These are phyloP conservation scores for Dipodascus albidus DNA, from an alignment of 805 yeast species.

Conservation along the genomic window DNA sequence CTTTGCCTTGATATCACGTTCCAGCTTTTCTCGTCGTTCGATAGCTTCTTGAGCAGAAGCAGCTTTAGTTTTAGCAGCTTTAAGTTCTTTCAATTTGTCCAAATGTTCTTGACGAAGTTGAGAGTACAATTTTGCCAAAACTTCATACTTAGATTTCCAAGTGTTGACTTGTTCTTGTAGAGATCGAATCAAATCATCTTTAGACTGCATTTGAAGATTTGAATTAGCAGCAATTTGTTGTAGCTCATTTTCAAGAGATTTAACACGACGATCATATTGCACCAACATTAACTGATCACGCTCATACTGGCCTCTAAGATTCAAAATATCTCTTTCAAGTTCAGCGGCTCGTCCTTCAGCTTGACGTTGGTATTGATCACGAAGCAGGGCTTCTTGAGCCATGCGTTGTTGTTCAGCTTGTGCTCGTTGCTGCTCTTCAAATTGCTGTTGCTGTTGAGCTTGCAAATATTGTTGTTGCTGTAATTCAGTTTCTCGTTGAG, in stretches of 20 bases:
- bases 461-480: conserved; percentile 58
- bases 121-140: conserved; percentile 78
- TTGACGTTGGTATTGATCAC: conserved; percentile 60
- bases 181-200: conserved; percentile 57
- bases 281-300: conserved; percentile 73
- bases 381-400: conserved; percentile 58
- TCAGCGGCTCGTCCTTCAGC: conserved; percentile 72
- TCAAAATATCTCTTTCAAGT: conserved; percentile 67
- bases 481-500: conserved; percentile 53
- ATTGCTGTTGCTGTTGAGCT: conserved; percentile 53
- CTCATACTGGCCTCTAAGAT: conserved; percentile 70
- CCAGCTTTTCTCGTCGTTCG: conserved; percentile 69
- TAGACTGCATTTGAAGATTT: conserved; percentile 59
- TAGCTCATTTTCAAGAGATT: conserved; percentile 67
- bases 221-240: conserved; percentile 49
- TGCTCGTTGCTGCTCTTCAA: conserved; percentile 63
- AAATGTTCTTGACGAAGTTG: conserved; percentile 89
- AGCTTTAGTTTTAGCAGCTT: conserved; percentile 75
- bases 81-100: conserved; percentile 62
- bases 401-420: conserved; percentile 57
- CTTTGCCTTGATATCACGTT: conserved; percentile 73
- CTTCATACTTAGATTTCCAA: conserved; percentile 83
- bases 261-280: conserved; percentile 80
- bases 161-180: conserved; percentile 63
- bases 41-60: conserved; percentile 85